phyloP scores from a whole-genome alignment of 202 grass and related monocot genomes.

The Saccharum hybrid region DNA sequence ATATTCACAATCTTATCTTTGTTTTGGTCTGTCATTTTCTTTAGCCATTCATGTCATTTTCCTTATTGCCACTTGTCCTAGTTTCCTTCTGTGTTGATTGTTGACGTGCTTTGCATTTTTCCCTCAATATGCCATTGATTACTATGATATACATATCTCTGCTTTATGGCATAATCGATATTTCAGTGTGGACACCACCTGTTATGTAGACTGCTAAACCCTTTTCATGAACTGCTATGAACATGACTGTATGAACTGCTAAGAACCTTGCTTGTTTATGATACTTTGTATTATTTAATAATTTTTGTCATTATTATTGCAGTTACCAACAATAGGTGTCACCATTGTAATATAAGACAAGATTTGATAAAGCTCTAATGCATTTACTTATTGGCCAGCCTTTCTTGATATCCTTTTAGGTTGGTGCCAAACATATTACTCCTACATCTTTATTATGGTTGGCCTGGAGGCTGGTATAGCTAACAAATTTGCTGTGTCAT shows the following conservation, averaged over 20 bases:
- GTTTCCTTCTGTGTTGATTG: conserved; percentile 22
- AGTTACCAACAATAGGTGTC: neutral
- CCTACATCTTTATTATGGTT: neutral
- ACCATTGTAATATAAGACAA: conserved; percentile 5
- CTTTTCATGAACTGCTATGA: neutral
- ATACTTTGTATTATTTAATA: neutral
- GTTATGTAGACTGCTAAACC: neutral
- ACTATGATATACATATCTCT: neutral
- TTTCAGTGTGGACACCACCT: neutral
- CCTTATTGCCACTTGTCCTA: neutral
- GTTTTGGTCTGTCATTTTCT: neutral
- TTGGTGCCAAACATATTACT: neutral
- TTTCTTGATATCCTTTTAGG: neutral
- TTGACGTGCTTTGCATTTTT: neutral
- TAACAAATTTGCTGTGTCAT: neutral
- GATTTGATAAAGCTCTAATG: neutral
- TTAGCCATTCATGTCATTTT: conserved; percentile 8
- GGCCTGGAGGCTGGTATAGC: neutral
- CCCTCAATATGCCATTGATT: conserved; percentile 17
- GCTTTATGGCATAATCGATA: neutral
- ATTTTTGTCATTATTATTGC: neutral
- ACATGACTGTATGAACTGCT: no score
- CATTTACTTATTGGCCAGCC: conserved; percentile 3
- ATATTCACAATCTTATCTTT: no score
- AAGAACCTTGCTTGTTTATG: neutral